Percentiles rank a stretch among this genome's conserved stretches.
phyloP scores from a whole-genome alignment of 2,329 filamentous ascomycete species.

The Lachnellula cervina region DNA sequence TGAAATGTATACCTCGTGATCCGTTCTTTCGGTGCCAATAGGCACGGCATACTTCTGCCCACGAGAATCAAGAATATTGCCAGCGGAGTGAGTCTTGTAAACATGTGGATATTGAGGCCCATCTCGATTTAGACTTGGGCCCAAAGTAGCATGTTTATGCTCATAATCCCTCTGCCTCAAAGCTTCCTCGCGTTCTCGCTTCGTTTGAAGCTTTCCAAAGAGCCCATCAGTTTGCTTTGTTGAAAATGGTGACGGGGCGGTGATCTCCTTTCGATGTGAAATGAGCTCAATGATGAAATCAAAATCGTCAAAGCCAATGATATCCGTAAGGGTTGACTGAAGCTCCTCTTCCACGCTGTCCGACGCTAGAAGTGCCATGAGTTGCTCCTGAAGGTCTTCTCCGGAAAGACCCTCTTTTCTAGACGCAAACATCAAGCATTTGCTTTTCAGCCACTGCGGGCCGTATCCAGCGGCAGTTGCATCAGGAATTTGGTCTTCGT shows the following conservation, averaged over 20 bases:
- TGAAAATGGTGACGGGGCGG: constrained; percentile 40
- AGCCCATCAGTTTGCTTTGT: constrained; percentile 37
- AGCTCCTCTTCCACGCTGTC: constrained; percentile 72
- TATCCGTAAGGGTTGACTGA: constrained; percentile 84
- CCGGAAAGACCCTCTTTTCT: constrained; percentile 63
- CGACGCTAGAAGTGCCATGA: constrained; percentile 68
- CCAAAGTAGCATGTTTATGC: constrained; percentile 74
- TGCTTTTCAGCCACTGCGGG: constrained; percentile 64
- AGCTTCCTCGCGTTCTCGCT: constrained; percentile 71
- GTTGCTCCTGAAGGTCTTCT: constrained; percentile 69
- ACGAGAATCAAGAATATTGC: constrained; percentile 75
- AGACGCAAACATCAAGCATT: constrained; percentile 62
- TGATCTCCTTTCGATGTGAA: constrained; percentile 65
- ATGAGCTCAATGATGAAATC: constrained; percentile 93
- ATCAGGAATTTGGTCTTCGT: constrained; percentile 38
- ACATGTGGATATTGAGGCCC: constrained; percentile 87
- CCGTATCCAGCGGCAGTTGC: constrained; percentile 41
- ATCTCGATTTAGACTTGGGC: constrained; percentile 63
- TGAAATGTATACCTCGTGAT: constrained; percentile 43
- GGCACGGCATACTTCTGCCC: constrained; percentile 84
- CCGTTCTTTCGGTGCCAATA: constrained; percentile 63
- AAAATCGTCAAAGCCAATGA: constrained; percentile 88
- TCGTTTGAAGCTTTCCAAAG: constrained; percentile 61
- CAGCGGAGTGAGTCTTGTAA: constrained; percentile 76
- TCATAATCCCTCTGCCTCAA: constrained; percentile 71